Percentiles rank a stretch among this genome's conserved stretches.
These are phyloP conservation scores for Gautieria morchelliformis DNA, from an alignment of 768 basidiomycete genomes.

Conservation along the genomic window DNA sequence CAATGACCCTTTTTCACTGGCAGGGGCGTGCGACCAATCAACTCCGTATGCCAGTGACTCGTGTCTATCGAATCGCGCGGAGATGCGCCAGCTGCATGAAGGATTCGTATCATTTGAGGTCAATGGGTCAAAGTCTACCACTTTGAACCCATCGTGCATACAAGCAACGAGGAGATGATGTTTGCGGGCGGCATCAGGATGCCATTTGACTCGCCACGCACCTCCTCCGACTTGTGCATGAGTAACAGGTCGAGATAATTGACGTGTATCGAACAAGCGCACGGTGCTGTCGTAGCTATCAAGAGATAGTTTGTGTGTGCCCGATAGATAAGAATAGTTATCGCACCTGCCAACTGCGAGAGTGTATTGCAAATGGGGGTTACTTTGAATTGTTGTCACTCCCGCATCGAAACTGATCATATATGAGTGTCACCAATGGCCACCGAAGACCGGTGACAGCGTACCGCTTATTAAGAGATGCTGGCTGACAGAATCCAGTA, in stretches of 20 bases:
- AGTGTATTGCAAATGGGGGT: conserved; percentile 70
- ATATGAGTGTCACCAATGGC: neutral
- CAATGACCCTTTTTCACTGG: conserved; percentile 29
- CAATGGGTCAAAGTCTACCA: conserved; percentile 41
- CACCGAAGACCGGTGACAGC: conserved; percentile 8
- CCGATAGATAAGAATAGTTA: neutral
- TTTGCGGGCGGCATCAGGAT: conserved; percentile 59
- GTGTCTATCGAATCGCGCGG: conserved; percentile 64
- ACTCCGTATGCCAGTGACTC: conserved; percentile 82
- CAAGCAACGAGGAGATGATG: conserved; percentile 83
- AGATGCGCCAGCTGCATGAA: conserved; percentile 26
- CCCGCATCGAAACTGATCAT: conserved; percentile 76
- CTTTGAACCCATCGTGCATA: conserved; percentile 97
- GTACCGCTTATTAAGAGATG: conserved; percentile 66
- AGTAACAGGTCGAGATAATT: conserved; percentile 44
- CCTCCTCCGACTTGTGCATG: conserved; percentile 77
- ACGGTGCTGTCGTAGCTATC: conserved; percentile 77
- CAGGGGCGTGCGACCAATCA: conserved; percentile 65
- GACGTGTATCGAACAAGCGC: conserved; percentile 74
- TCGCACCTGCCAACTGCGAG: conserved; percentile 85
- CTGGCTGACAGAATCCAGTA: conserved; percentile 46
- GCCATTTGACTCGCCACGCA: conserved; percentile 95
- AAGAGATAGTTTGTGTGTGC: neutral
- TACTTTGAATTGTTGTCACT: conserved; percentile 81
- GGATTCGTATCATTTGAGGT: conserved; percentile 1